Percentiles rank a stretch among this genome's conserved stretches.
Evolutionary conservation across 495 filamentous ascomycete genomes (phyloP).

Genomic region (Aspergillus nidulans): DNA sequence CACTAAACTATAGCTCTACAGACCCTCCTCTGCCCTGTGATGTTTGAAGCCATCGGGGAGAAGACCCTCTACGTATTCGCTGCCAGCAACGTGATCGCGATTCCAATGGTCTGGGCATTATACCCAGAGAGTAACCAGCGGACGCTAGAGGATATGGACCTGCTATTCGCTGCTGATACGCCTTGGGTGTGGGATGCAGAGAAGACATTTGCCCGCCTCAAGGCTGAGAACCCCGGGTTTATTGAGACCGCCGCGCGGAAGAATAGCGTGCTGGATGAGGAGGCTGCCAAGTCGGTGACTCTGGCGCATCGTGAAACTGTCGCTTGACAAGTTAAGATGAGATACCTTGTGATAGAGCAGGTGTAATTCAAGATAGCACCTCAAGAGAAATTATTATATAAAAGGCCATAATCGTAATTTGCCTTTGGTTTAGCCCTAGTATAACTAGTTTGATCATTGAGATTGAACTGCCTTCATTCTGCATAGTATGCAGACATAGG

Average conservation of each 20-base stretch:
- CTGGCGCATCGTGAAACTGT: constrained; percentile 1
- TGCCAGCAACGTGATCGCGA: constrained; percentile 55
- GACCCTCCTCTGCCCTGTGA: constrained; percentile 59
- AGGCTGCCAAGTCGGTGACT: constrained; percentile 1
- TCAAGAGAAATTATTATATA: too few species aligned
- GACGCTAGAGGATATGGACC: constrained; percentile 66
- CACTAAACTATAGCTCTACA: constrained; percentile 8
- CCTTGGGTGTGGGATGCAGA: constrained; percentile 65
- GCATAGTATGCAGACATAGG: too few species aligned
- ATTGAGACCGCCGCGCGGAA: constrained; percentile 41
- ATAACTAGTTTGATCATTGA: too few species aligned
- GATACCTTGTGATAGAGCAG: neutral
- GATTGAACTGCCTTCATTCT: too few species aligned
- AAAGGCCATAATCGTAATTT: too few species aligned
- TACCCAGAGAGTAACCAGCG: constrained; percentile 67
- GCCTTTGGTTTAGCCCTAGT: too few species aligned
- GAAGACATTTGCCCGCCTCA: constrained; percentile 49
- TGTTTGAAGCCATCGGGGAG: constrained; percentile 58
- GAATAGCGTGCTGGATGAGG: constrained; percentile 37
- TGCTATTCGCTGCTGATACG: constrained; percentile 56
- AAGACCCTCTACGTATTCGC: constrained; percentile 68
- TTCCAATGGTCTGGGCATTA: constrained; percentile 64
- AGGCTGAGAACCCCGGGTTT: constrained; percentile 50
- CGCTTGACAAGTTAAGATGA: neutral
- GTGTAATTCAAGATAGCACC: too few species aligned